Evolutionary conservation across 2,329 filamentous ascomycete genomes (phyloP), one percentile per base, ranked within the genome.

Genomic region (Pestalotiopsis sp.): DNA sequence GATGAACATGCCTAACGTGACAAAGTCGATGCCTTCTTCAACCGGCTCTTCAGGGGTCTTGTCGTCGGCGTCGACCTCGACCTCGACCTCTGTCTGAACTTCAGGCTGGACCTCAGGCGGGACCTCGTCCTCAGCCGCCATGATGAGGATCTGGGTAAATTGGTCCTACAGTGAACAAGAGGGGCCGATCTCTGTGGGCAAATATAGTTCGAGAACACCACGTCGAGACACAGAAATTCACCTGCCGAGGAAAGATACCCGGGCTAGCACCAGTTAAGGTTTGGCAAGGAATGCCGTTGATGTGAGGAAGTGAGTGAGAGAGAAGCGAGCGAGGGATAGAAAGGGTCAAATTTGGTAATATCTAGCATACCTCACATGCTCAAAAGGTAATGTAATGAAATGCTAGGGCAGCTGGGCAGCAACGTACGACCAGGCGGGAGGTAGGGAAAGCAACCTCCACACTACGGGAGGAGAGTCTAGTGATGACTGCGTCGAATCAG

Each of bases 1-100:
- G 65, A 92, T 93, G 75, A 93, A 91, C 91, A 93, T 92, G 75
- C 90, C 91, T 75, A 93, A 75, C 0, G 90, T 92, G 69, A 90
- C 89, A 78, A 93, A 92, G 72, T 92, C 90, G 66, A 91, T 85
- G 62, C 80, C 79, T 3, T 39, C 70, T 23, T 83, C 82, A 20
- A 74, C 71, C 49, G 77, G 74, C 39, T 75, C 60, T 23, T 73
- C 69, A 45, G 72, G 67, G 59, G 68, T 71, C 25, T 69, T 68
- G 27, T 68, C 72, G 11, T 68, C 68, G 58, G 17, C 45, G 7
- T 52, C 17, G 45, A n/a, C 45, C 64, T 49, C 66, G 23, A n/a
- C 45, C 31, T 66, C 63, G 31, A 64, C 39, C 20, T 66, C 61
- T 68, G 72, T 73, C 74, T 75, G 76, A 59, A 36, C 73, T 63